Evolutionary conservation across 495 filamentous ascomycete genomes (phyloP).

Genomic region (Podospora anserina): DNA sequence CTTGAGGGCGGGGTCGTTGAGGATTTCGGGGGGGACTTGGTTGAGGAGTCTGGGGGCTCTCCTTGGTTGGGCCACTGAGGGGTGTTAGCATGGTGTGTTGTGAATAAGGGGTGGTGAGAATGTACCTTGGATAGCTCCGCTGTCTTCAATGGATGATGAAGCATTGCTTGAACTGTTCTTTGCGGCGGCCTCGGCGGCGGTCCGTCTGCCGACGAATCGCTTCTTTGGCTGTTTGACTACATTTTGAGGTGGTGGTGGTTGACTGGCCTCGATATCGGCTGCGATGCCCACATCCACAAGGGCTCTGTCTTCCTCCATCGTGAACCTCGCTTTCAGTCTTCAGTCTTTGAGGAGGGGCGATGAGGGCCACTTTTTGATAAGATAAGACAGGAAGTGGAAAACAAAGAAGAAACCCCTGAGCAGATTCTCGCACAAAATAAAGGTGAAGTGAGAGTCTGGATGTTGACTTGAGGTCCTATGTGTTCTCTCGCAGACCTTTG

Average conservation of each 20-base stretch:
- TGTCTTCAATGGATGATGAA: conserved; percentile 54
- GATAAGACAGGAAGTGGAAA: background rate
- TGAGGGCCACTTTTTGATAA: background rate
- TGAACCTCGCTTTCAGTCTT: background rate
- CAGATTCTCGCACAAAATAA: too few relatives aligned
- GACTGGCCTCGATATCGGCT: conserved; percentile 51
- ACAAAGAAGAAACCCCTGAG: background rate
- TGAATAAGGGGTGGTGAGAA: background rate
- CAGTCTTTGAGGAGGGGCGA: background rate
- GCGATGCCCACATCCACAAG: conserved; percentile 52
- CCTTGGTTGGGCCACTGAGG: conserved; percentile 55
- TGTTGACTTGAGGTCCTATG: background rate
- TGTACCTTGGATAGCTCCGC: conserved; percentile 60
- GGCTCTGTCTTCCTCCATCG: conserved; percentile 55
- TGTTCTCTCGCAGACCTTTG: too few relatives aligned
- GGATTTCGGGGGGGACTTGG: conserved; percentile 82
- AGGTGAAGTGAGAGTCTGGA: background rate
- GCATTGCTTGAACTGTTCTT: conserved; percentile 46
- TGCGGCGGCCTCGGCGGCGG: conserved; percentile 50
- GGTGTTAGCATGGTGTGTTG: conserved; percentile 14
- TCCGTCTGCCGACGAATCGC: conserved; percentile 71
- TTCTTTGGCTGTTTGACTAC: conserved; percentile 62
- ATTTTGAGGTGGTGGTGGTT: conserved; percentile 31
- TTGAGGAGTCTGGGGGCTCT: conserved; percentile 74
- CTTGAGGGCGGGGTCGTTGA: conserved; percentile 83